Base-by-base conservation (phyloP, 352 stramenopile species). In the Phytophthora pini region DNA sequence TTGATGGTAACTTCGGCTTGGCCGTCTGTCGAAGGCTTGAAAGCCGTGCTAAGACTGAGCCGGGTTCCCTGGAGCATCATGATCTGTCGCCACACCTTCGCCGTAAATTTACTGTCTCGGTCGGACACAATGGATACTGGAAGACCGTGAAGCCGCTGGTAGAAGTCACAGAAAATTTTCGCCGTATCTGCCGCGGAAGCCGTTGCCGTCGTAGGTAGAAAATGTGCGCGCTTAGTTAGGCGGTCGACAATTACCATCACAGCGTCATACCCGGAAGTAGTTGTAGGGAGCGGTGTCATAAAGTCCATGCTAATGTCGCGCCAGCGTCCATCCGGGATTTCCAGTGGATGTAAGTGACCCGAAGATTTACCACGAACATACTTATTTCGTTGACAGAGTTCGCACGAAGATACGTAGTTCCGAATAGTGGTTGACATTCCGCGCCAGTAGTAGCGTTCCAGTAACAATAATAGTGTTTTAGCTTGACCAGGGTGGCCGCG, bases 161-260 rank as follows among this genome's bases (percentile, higher is more conserved):
- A 54, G 10, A 41, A 39, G 27, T 26, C 27, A 4, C 27, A 26
- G 15, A 54, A 39, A 1, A 54, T 3, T 15, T 10, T 8, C 0
- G 27, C n/a, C 3, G 47, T 54, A 4, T 41, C 47, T 2, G 29
- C 12, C 17, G 47, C 29, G 5, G n/a, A 41, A 9, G 45, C 45
- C 11, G 15, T 13, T 1, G 24, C n/a, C 12, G 2, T 13, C 1
- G 54, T 61, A 29, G 54, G 11, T 6, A 65, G 6, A 29, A 70
- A 70, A 38, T 60, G 46, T 13, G 11, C 61, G 2, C 61, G 36
- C 15, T 59, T 70, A 0, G 61, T 60, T 4, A 70, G 40, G 0
- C 48, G 54, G 15, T 70, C 53, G 1, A 70, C 39, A 4, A 70
- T 49, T 26, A 63, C 46, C 26, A 62, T 17, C 6, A 69, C 48